Conservation (phyloP, 805 yeast species). For the Priceomyces haplophilus region DNA sequence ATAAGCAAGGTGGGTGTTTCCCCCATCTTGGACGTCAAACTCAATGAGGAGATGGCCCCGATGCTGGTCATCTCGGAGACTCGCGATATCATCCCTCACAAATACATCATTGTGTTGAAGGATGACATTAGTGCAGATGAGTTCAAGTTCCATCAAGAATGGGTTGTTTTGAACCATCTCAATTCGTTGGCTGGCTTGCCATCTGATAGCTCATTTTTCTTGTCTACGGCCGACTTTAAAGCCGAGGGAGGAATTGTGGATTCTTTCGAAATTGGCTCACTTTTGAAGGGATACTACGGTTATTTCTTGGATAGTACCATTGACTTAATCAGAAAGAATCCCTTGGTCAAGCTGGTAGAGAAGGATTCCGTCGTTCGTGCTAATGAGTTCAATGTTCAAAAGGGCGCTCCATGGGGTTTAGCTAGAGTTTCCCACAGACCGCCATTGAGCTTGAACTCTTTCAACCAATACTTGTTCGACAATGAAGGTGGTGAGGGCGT, state of each 20-base stretch:
- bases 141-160: constrained; percentile 61
- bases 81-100: constrained; percentile 58
- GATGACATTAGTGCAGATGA: constrained; percentile 52
- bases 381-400: constrained; percentile 61
- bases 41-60: constrained; percentile 38
- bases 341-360: constrained; percentile 67
- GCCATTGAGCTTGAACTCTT: constrained; percentile 61
- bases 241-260: constrained; percentile 56
- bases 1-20: constrained; percentile 6
- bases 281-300: constrained; percentile 80
- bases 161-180: constrained; percentile 57
- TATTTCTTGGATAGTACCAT: constrained; percentile 72
- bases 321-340: constrained; percentile 66
- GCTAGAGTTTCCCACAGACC: constrained; percentile 86
- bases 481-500: constrained; percentile 78
- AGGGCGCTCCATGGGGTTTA: constrained; percentile 93
- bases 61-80: constrained; percentile 45
- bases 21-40: neutral
- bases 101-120: constrained; percentile 85
- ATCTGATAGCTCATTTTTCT: constrained; percentile 37
- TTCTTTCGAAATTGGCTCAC: constrained; percentile 55
- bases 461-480: constrained; percentile 71
- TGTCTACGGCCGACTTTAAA: constrained; percentile 21
- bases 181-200: constrained; percentile 36
- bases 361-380: constrained; percentile 69